Base-by-base conservation (phyloP, 2,329 filamentous ascomycete species). In the Stemphylium beticola region DNA sequence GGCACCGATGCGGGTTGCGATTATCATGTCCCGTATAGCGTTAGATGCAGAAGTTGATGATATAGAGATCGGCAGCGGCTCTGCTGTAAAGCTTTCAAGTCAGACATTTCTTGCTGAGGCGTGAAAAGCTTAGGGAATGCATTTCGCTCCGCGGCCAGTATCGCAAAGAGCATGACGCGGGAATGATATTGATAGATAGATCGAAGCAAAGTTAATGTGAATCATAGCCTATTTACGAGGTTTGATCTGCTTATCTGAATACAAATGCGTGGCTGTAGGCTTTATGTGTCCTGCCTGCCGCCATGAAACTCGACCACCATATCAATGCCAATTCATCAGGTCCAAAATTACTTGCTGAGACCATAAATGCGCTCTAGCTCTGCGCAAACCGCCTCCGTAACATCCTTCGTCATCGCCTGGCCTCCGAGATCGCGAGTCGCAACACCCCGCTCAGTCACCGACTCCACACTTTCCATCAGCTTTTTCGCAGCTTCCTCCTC, bases 401-500 rank as follows among this genome's bases (percentile, higher is more conserved):
- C 78, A 44, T 79, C 73, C 49, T 76, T 72, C 0, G 77, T 80
- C 8, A 58, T 67, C 0, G 74, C 70, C 15, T 54, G 72, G 1
- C 84, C 83, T 1, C 83, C 83, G 3, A 86, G 72, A 69, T 86
- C 83, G 4, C 76, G 76, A 0, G 84, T 85, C 26, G 80, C 67
- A n/a, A 84, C 72, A 0, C 82, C 82, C 7, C 74, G 75, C 53
- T 81, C 82, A 24, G 79, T 83, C 0, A 85, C 82, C 4, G 72
- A 76, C 66, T 85, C 82, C 0, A 86, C 81, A 7, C 76, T 78
- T 4, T 80, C 76, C 74, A 86, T 79, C 48, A 86, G 63, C 20
- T 74, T 74, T 4, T 76, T 73, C 0, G 80, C 78, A 0, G 83
- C 83, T 1, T 81, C 76, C 18, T 80, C 76, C 61, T 85, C 80